Base-by-base conservation (phyloP, 441 rosid genomes). In the Manihot esculenta region DNA sequence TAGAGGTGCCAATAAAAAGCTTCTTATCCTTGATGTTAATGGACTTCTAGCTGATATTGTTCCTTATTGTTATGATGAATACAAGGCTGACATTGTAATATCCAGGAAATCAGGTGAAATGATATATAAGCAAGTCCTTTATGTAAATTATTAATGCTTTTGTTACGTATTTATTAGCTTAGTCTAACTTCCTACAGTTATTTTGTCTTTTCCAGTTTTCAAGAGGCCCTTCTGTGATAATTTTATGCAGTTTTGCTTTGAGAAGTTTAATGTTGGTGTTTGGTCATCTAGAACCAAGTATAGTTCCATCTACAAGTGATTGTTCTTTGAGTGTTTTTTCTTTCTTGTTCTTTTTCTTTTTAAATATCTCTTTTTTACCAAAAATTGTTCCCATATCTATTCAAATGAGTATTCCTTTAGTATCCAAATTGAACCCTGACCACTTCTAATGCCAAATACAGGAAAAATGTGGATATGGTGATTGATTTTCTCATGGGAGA, bases 221-320 rank as follows among this genome's bases (percentile, higher is more conserved):
- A 85, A 73, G 76, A 94, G 98, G 82, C 94, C 99, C 15, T 88
- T 78, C 74, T 92, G 87, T 67, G 74, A 76, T 72, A 96, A 88
- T 41, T 92, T 94, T 70, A 45, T 94, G 20, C 82, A 73, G 67
- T 92, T 94, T 76, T 94, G 98, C 78, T 89, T 86, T 77, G 87
- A 90, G 81, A 84, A 81, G 69, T 94, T 92, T 83, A 89, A 90
- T 73, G 93, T 94, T 72, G 98, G 87, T 48, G 78, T 94, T 10
- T 94, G 98, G 98, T 92, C 98, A 24, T 92, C 99, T 24, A 87
- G 98, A 80, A 74, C 53, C 7, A 72, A 56, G 98, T 94, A 83
- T 44, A 66, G 10, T 24, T 24, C 73, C 72, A 26, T 41, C 65
- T 20, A 2, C 50, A 20, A 68, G 61, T 76, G 17, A 55, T 77